Evolutionary conservation across 495 filamentous ascomycete species (phyloP), one percentile per base, ranked within the genome.

Genomic region (Trypethelium eluteriae): DNA sequence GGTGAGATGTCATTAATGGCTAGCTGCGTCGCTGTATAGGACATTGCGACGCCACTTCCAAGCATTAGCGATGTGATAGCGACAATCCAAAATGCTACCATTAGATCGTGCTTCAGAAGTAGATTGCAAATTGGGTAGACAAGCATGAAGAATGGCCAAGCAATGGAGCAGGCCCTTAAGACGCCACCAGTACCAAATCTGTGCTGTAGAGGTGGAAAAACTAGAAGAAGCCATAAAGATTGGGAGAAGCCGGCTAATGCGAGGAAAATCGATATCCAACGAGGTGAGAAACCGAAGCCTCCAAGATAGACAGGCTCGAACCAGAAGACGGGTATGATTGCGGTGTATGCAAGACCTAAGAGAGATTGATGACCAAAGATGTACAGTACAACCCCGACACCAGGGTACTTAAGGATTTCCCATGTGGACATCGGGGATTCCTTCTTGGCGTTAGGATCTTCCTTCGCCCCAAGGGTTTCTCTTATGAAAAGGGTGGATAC

Each of bases 1-100:
- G 88, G 88, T 14, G 85, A 79, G 12, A 88, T 82, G 66, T 89
- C 85, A 75, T 90, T 91, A 36, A 91, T 67, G 39, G 83, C 84
- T 34, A 90, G 83, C 78, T 89, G 87, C 34, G 84, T 79, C 6
- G 80, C 84, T 16, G 87, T 89, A 69, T 89, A 90, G 2, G 81
- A 80, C 86, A 91, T 90, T 50, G 80, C 82, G 0, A 89, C 83
- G 16, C 86, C 86, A 25, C 81, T 80, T 0, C 84, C 85, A 1
- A 83, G 18, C 1, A 77, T 73, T 38, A 83, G 66, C 7, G 75
- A 11, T 0, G 70, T 36, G 1, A 81, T 80, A 0, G 75, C 73
- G 0, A 81, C 46, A n/a, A 83, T 68, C 86, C 86, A 89, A 69
- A 91, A 90, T 0, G 71, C 63, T 0, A 70, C 74, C 0, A 74